These are phyloP conservation scores for Phytopythium oedochilum DNA, from an alignment of 352 stramenopile species.

Conservation along the genomic window DNA sequence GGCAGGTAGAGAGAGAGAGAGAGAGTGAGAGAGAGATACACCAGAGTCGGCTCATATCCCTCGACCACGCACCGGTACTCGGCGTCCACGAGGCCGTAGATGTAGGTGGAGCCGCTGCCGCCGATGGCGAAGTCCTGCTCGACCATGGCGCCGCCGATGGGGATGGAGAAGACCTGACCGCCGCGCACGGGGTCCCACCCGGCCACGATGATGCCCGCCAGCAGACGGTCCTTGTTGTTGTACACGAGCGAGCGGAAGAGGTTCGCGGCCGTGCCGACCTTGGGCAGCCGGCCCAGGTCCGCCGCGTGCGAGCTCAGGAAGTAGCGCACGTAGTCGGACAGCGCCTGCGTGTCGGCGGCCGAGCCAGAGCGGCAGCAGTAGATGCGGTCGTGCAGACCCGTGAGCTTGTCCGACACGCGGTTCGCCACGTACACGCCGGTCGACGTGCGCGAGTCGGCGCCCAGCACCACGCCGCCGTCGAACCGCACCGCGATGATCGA, in stretches of 20 bases:
- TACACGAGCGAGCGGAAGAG: constrained; percentile 97
- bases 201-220: constrained; percentile 96
- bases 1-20: not conserved
- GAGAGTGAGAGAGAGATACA: not conserved
- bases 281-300: constrained; percentile 88
- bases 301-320: constrained; percentile 73
- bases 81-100: constrained; percentile 96
- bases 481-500: constrained; percentile 98
- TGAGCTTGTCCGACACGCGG: constrained; percentile 98
- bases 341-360: constrained; percentile 96
- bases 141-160: constrained; percentile 94
- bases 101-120: constrained; percentile 97
- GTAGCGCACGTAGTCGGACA: constrained; percentile 80
- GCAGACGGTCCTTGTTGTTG: constrained; percentile 96
- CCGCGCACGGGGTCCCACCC: constrained; percentile 96
- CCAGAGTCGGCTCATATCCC: not conserved
- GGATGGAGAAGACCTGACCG: constrained; percentile 95
- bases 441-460: constrained; percentile 93
- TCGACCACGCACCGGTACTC: constrained; percentile 71
- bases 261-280: constrained; percentile 97
- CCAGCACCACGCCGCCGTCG: constrained; percentile 95
- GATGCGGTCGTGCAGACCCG: constrained; percentile 95
- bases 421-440: constrained; percentile 97
- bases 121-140: constrained; percentile 97
- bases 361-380: constrained; percentile 97